Base-by-base conservation (phyloP, 352 stramenopile genomes). In the Globisporangium paroecandrum region DNA sequence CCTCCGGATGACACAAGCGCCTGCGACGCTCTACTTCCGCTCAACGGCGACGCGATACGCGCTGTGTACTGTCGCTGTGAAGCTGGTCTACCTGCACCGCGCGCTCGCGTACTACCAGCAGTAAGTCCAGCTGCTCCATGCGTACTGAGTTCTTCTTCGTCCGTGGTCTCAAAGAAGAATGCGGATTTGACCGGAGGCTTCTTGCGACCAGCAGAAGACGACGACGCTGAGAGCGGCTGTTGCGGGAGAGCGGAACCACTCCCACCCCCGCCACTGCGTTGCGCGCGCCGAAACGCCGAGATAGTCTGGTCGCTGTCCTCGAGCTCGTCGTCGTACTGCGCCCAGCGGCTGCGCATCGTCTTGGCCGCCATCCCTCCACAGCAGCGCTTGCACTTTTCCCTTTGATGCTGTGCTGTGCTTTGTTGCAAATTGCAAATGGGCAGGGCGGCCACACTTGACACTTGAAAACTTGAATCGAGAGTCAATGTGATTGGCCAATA, bases 251-350 rank as follows among this genome's bases (percentile, higher is more conserved):
- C 20, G n/a, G 20, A 38, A 49, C 12, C 43, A 15, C 15, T 12
- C 9, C 22, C 20, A 49, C 20, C 54, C 4, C 8, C 18, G 10
- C 22, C 25, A 32, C 36, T 66, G 68, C 29, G 55, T 6, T 13
- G 55, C 0, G 29, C 10, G 29, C 73, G 64, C 9, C 66, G 62
- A 7, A 54, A 55, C 15, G 59, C 59, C 2, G 71, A 77, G 64
- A 91, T 75, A 24, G 83, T 90, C 78, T 89, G 84, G 72, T 93
- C 79, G 71, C 82, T 91, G 75, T 88, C 75, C 57, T 85, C 73
- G 6, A 86, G 73, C 72, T 80, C 79, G 41, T 76, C 74, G 64
- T 91, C 82, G 60, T 86, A 90, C 34, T 69, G 73, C 34, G 73
- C 70, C 57, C 89, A 92, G 56, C 71, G 72, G 29, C 65, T 60